Percentiles rank a stretch among this genome's conserved stretches.
Conservation (phyloP, 2,329 filamentous ascomycete species). For the Cytospora piceae region DNA sequence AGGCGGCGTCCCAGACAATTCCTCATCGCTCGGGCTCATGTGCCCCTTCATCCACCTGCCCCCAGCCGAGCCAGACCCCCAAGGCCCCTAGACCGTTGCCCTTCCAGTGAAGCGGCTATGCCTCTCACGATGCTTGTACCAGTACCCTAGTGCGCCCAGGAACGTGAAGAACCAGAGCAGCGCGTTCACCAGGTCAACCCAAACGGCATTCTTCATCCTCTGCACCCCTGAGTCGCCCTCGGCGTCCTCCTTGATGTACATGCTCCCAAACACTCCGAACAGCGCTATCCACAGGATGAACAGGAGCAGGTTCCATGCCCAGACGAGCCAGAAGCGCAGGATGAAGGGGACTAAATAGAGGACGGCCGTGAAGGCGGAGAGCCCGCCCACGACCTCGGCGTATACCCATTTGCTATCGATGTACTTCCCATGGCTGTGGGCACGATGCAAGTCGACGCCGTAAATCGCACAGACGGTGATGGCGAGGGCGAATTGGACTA, state of each 20-base stretch:
- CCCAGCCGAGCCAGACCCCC: conserved; percentile 35
- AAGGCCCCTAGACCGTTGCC: conserved; percentile 51
- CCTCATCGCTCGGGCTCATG: not conserved
- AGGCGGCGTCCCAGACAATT: not conserved
- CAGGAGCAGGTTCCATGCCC: conserved; percentile 72
- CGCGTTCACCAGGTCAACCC: conserved; percentile 77
- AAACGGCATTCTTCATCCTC: conserved; percentile 86
- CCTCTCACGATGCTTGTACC: conserved; percentile 58
- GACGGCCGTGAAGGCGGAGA: conserved; percentile 67
- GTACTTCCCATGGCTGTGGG: conserved; percentile 53
- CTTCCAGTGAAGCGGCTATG: conserved; percentile 63
- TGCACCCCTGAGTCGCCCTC: conserved; percentile 65
- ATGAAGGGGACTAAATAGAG: conserved; percentile 69
- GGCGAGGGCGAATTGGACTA: conserved; percentile 76
- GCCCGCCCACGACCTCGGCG: conserved; percentile 69
- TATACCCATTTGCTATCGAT: conserved; percentile 74
- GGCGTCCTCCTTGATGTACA: conserved; percentile 74
- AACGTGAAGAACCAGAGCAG: conserved; percentile 74
- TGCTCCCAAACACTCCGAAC: conserved; percentile 80
- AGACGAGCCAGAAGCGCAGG: conserved; percentile 56
- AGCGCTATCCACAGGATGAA: conserved; percentile 80
- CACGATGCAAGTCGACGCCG: conserved; percentile 65
- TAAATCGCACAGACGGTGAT: conserved; percentile 81
- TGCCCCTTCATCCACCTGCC: conserved; percentile 36
- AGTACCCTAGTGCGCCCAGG: conserved; percentile 59